phyloP scores from a whole-genome alignment of 208 protist species.

The Leishmania guyanensis region DNA sequence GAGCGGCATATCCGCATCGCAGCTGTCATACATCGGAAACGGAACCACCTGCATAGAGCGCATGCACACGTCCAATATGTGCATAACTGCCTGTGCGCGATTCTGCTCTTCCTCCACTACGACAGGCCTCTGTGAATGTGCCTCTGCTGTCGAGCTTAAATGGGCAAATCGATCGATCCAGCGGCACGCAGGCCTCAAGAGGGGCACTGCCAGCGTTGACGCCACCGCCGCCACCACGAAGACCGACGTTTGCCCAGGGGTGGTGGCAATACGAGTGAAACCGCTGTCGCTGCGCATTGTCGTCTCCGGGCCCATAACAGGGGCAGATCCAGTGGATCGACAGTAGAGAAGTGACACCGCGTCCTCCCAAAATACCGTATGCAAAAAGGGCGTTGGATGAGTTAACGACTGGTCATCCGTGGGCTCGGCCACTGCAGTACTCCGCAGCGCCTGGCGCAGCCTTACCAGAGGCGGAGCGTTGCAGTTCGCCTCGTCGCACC shows the following conservation, averaged over 20 bases:
- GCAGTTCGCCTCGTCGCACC: not conserved
- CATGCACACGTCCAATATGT: conserved; percentile 17
- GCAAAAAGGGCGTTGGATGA: not conserved
- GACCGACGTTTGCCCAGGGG: conserved; percentile 12
- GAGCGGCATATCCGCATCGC: conserved; percentile 14
- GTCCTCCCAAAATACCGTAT: not conserved
- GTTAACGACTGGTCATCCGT: not conserved
- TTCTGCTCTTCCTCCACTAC: not conserved
- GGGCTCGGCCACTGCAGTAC: not conserved
- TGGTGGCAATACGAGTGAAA: conserved; percentile 2
- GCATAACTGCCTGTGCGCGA: conserved; percentile 1
- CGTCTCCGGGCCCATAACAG: not conserved
- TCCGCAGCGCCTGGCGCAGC: conserved; percentile 12
- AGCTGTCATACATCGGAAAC: conserved; percentile 25
- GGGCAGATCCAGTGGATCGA: not conserved
- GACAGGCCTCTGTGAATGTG: not conserved
- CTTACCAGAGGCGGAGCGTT: not conserved
- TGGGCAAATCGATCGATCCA: conserved; percentile 15
- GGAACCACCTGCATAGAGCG: conserved; percentile 26
- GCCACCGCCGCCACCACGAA: conserved; percentile 10
- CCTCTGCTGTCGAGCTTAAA: not conserved
- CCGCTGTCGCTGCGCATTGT: not conserved
- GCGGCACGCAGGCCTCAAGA: conserved; percentile 5
- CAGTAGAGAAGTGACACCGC: conserved; percentile 8
- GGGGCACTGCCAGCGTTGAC: conserved; percentile 1